phyloP scores from a whole-genome alignment of 768 basidiomycete species.

The Cantharellus cinnabarinus region DNA sequence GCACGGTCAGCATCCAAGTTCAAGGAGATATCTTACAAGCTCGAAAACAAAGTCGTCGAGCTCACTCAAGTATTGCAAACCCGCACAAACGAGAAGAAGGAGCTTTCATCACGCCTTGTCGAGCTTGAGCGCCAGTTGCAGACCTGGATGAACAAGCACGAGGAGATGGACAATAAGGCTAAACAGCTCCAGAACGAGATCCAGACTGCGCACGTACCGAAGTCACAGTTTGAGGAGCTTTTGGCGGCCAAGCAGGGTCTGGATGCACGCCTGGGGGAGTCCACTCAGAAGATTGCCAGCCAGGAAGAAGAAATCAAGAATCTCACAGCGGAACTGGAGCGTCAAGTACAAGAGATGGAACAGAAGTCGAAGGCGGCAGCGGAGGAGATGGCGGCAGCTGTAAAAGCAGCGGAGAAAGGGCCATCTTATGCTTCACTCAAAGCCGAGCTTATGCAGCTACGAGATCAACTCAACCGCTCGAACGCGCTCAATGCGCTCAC shows the following conservation, averaged over 20 bases:
- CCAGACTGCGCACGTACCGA: conserved; percentile 46
- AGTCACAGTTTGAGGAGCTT: conserved; percentile 52
- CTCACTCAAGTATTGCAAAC: conserved; percentile 85
- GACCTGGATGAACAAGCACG: conserved; percentile 69
- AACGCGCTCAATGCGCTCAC: conserved; percentile 81
- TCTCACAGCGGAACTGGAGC: conserved; percentile 54
- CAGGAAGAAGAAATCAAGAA: conserved; percentile 71
- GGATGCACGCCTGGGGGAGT: conserved; percentile 65
- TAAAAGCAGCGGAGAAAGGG: conserved; percentile 53
- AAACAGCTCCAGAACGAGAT: conserved; percentile 56
- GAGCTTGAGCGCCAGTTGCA: conserved; percentile 73
- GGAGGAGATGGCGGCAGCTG: conserved; percentile 39
- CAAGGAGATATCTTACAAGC: conserved; percentile 92
- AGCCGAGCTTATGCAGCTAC: conserved; percentile 76
- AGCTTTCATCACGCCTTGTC: conserved; percentile 49
- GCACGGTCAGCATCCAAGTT: conserved; percentile 95
- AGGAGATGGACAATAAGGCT: conserved; percentile 58
- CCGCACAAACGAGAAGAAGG: conserved; percentile 80
- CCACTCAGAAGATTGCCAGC: conserved; percentile 47
- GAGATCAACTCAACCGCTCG: conserved; percentile 90
- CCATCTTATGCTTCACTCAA: conserved; percentile 78
- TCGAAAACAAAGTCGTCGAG: conserved; percentile 99
- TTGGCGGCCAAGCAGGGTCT: conserved; percentile 55
- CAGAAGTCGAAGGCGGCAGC: conserved; percentile 33
- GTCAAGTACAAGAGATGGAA: conserved; percentile 59